phyloP scores from a whole-genome alignment of 345 rosid genomes.

The Laguncularia racemosa region DNA sequence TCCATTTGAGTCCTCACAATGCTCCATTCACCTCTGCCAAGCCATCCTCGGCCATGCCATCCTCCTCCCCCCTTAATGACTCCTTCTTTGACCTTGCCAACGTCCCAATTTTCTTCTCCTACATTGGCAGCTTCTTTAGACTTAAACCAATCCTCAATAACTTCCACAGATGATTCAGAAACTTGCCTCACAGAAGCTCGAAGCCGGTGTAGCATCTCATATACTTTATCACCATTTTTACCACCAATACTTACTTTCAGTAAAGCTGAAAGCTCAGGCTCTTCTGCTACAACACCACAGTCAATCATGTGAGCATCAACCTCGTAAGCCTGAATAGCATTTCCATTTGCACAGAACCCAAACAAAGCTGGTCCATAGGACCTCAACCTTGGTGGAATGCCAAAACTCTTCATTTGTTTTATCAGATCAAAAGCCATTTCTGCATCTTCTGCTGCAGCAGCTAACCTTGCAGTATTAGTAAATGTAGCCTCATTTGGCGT shows the following conservation, averaged over 20 bases:
- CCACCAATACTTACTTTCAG: constrained; percentile 51
- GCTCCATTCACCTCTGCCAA: constrained; percentile 74
- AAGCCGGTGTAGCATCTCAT: constrained; percentile 66
- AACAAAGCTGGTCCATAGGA: constrained; percentile 80
- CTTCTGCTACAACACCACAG: constrained; percentile 64
- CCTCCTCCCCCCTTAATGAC: constrained; percentile 85
- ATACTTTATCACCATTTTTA: constrained; percentile 54
- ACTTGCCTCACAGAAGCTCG: constrained; percentile 74
- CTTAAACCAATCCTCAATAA: constrained; percentile 68
- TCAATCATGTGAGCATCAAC: constrained; percentile 80
- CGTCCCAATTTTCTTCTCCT: constrained; percentile 61
- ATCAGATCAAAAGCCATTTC: constrained; percentile 88
- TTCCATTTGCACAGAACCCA: constrained; percentile 64
- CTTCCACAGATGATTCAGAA: constrained; percentile 40
- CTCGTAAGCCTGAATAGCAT: constrained; percentile 66
- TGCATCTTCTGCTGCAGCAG: constrained; percentile 68
- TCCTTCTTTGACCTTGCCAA: constrained; percentile 41
- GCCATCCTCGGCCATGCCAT: constrained; percentile 98
- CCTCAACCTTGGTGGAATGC: constrained; percentile 69
- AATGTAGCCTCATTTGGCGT: constrained; percentile 85
- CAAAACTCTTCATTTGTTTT: constrained; percentile 62
- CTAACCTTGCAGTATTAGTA: constrained; percentile 74
- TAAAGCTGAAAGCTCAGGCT: constrained; percentile 80
- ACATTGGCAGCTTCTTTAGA: constrained; percentile 46
- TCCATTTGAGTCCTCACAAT: constrained; percentile 63